These are phyloP conservation scores for Xylaria castorea DNA, from an alignment of 495 filamentous ascomycete genomes.

Conservation along the genomic window DNA sequence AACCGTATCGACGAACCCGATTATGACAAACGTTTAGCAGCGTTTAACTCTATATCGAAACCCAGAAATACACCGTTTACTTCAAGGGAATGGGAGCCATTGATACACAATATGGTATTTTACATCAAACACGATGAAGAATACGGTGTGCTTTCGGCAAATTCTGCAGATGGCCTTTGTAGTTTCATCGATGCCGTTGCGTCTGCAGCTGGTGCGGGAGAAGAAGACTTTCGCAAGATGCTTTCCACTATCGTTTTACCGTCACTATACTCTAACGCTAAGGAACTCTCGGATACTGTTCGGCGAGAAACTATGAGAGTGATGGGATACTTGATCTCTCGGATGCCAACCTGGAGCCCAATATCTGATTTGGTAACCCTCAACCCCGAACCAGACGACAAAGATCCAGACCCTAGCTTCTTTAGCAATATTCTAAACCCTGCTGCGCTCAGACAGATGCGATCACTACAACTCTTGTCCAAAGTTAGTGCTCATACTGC, in stretches of 20 bases:
- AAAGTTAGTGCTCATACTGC: constrained; percentile 65
- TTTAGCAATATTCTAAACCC: constrained; percentile 92
- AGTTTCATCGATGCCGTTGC: constrained; percentile 73
- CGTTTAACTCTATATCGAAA: constrained; percentile 76
- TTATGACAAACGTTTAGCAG: constrained; percentile 78
- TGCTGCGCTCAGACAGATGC: constrained; percentile 84
- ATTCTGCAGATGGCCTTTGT: constrained; percentile 79
- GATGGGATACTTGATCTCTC: constrained; percentile 76
- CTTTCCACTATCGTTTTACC: constrained; percentile 71
- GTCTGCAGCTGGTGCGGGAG: constrained; percentile 48
- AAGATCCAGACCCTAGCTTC: constrained; percentile 82
- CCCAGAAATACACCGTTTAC: constrained; percentile 59
- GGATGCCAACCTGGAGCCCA: constrained; percentile 69
- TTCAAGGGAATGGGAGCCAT: constrained; percentile 85
- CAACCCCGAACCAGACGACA: constrained; percentile 71
- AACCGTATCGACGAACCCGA: constrained; percentile 81
- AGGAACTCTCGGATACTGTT: constrained; percentile 81
- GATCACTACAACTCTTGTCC: constrained; percentile 80
- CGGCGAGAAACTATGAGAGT: constrained; percentile 79
- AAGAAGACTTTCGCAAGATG: constrained; percentile 50
- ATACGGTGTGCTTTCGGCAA: constrained; percentile 77
- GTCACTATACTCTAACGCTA: constrained; percentile 73
- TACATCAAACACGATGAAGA: constrained; percentile 89
- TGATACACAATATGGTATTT: constrained; percentile 88
- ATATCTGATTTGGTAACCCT: constrained; percentile 78